Percentiles rank a stretch among this genome's conserved stretches.
Conservation (phyloP, 192 early-diverging fungal genomes). For the Coemansia nantahalensis region DNA sequence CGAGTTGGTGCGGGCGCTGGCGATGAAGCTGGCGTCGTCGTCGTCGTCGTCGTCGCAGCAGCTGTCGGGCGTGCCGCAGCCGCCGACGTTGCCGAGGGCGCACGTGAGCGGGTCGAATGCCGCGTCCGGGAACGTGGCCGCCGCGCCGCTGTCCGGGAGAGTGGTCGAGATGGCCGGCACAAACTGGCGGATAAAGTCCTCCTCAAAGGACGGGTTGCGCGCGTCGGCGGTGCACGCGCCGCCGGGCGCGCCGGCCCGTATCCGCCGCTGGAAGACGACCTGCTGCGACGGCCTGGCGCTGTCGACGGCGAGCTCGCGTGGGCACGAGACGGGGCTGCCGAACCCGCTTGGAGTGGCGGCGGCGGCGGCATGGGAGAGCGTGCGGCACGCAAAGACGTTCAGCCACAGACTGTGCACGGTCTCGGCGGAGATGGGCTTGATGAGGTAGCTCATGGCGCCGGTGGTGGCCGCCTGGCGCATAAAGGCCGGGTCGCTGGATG, state of each 20-base stretch:
- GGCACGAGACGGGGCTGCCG: neutral
- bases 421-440: slow-evolving; percentile 55
- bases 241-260: slow-evolving; percentile 40
- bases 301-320: slow-evolving; percentile 8
- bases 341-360: neutral
- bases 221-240: slow-evolving; percentile 39
- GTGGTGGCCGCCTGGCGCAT: slow-evolving; percentile 50
- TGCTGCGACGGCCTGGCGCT: slow-evolving; percentile 13
- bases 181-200: slow-evolving; percentile 55
- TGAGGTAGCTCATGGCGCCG: slow-evolving; percentile 53
- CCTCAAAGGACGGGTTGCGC: slow-evolving; percentile 48
- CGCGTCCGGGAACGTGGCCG: neutral
- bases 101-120: neutral
- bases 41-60: slow-evolving; percentile 17
- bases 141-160: slow-evolving; percentile 9
- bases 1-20: slow-evolving; percentile 28
- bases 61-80: slow-evolving; percentile 1
- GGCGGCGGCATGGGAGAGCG: slow-evolving; percentile 21
- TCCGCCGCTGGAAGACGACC: slow-evolving; percentile 45
- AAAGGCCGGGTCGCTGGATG: slow-evolving; percentile 43
- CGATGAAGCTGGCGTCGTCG: slow-evolving; percentile 30
- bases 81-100: neutral
- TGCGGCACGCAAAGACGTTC: slow-evolving; percentile 50
- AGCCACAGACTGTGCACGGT: slow-evolving; percentile 54
- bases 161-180: slow-evolving; percentile 44